Conservation (phyloP, 2,329 filamentous ascomycete genomes). For the Ceratocystis eucalypticola region DNA sequence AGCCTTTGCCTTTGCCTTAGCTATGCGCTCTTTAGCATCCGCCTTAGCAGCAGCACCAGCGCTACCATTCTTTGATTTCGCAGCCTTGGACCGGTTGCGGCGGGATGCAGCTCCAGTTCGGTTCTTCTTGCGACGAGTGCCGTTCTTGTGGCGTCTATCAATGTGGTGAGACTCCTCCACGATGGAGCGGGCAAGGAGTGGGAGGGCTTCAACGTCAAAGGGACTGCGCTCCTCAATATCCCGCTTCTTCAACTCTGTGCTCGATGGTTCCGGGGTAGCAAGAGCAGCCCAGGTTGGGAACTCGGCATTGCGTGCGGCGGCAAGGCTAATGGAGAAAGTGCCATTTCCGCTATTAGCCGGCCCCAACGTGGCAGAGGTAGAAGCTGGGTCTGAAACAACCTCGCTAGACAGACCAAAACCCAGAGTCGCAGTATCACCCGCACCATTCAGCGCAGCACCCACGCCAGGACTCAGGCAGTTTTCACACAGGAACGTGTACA, state of each 20-base stretch:
- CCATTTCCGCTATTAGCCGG: slow-evolving; percentile 21
- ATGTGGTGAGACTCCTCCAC: background rate
- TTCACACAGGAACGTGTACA: slow-evolving; percentile 35
- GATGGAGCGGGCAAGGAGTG: background rate
- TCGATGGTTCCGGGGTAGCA: slow-evolving; percentile 1
- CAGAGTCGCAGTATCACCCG: slow-evolving; percentile 25
- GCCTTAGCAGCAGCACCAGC: no score
- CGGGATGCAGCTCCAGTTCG: no score
- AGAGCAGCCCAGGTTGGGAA: slow-evolving; percentile 21
- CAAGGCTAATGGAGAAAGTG: slow-evolving; percentile 21
- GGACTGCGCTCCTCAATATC: background rate
- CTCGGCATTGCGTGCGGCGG: slow-evolving; percentile 21
- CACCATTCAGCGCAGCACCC: slow-evolving; percentile 23
- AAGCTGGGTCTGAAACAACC: slow-evolving; percentile 20
- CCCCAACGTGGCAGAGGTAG: slow-evolving; percentile 20
- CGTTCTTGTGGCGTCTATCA: background rate
- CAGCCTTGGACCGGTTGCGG: no score
- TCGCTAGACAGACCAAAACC: slow-evolving; percentile 27
- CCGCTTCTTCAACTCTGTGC: slow-evolving; percentile 5
- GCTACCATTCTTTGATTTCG: no score
- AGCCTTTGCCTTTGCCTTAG: background rate
- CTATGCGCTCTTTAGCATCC: no score
- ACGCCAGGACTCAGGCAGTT: slow-evolving; percentile 25
- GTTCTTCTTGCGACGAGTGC: slow-evolving; percentile 3
- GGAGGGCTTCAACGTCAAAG: background rate